Evolutionary conservation across 345 rosid species (phyloP), one percentile per base, ranked within the genome.

Genomic region (Dimocarpus longan): DNA sequence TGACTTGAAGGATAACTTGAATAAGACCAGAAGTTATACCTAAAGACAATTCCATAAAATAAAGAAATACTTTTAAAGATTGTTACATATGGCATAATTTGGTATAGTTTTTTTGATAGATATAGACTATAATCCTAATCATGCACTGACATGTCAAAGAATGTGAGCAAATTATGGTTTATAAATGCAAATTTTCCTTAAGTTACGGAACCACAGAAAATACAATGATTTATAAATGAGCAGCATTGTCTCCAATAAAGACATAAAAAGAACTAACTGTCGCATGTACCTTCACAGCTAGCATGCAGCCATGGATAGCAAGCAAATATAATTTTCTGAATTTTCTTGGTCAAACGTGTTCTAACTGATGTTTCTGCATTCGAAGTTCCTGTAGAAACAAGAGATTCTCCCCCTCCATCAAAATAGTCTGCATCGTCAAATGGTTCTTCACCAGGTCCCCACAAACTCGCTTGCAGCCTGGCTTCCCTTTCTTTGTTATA

Each of bases 261-360:
- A 74, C n/a, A 50, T 6, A 74, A 70, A 21, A 57, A 44, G 16
- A 68, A 77, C 56, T 72, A 66, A 76, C 66, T 74, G 74, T 70
- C 70, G 67, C 65, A 78, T 63, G 43, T 84, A 97, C 99, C 99
- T 93, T 94, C 99, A 79, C 88, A 85, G 59, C 93, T 89, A 63
- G 99, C 98, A 90, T 93, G 99, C 60, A 97, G 57, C 97, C 92
- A 94, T 43, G 99, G 98, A 82, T 91, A 94, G 84, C 94, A 94
- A 70, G 87, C 85, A 80, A 90, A 93, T 75, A 97, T 79, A 81
- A 92, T 79, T 87, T 92, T 93, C 82, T 89, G 93, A 44, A 94
- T 80, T 82, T 84, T 94, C 79, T 84, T 92, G n/a, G 68, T 79
- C 76, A 93, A 75, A 66, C 74, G 89, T 76, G 85, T 72, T 88